These are phyloP conservation scores for Sequoia sempervirens DNA, from an alignment of 75 land plant species.

Conservation along the genomic window DNA sequence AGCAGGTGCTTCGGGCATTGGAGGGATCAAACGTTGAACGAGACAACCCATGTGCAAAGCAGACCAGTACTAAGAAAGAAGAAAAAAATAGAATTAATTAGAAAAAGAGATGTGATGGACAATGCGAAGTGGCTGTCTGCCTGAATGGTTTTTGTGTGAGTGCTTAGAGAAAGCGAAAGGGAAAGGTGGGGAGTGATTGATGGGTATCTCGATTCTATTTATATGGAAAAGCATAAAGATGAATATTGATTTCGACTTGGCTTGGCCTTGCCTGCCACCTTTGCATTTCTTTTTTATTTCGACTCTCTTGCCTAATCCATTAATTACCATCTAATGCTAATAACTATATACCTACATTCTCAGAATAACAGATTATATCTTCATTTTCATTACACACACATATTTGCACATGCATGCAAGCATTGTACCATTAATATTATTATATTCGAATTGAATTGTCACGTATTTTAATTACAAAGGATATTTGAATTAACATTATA, in stretches of 20 bases:
- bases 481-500: no score
- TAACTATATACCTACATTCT: no score
- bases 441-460: no score
- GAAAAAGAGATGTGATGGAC: slow-evolving; percentile 7
- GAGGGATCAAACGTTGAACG: not conserved
- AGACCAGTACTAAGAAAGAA: not conserved
- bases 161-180: slow-evolving; percentile 4
- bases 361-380: no score
- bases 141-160: not conserved
- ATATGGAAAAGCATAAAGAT: not conserved
- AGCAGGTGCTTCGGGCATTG: not conserved
- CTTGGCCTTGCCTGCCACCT: slow-evolving; percentile 4
- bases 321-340: no score
- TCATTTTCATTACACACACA: no score
- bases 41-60: slow-evolving; percentile 12
- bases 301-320: no score
- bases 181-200: not conserved
- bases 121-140: not conserved
- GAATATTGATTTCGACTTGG: not conserved
- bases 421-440: no score
- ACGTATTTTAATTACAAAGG: no score
- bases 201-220: not conserved
- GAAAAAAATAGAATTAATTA: not conserved
- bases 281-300: not conserved
- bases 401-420: no score